Evolutionary conservation across 2,329 filamentous ascomycete genomes (phyloP).

Genomic region (Cercospora zeina): DNA sequence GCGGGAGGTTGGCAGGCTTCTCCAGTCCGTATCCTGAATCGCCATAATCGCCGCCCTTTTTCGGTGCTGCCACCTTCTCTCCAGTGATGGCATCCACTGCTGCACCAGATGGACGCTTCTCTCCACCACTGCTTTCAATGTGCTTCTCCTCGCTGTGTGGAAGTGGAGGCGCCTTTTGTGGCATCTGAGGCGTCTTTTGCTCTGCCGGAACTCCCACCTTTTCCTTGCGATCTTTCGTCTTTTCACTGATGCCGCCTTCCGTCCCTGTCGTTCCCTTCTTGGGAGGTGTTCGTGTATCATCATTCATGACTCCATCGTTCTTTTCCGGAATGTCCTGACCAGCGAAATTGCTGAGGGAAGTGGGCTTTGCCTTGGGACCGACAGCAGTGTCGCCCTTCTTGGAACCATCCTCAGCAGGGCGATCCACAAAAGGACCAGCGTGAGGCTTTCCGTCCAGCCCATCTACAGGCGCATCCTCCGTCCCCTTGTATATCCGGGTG

Average conservation of each 20-base stretch:
- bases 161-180: constrained; percentile 80
- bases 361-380: constrained; percentile 39
- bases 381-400: constrained; percentile 38
- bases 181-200: constrained; percentile 67
- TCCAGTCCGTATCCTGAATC: constrained; percentile 42
- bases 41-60: constrained; percentile 32
- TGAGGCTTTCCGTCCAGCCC: constrained; percentile 93
- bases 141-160: constrained; percentile 79
- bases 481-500: constrained; percentile 49
- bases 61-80: constrained; percentile 35
- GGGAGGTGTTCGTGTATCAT: constrained; percentile 71
- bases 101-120: constrained; percentile 38
- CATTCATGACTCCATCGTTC: constrained; percentile 87
- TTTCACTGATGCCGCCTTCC: constrained; percentile 84
- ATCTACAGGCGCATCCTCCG: constrained; percentile 85
- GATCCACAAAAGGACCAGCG: constrained; percentile 74
- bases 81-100: constrained; percentile 38
- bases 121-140: constrained; percentile 44
- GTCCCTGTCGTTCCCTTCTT: constrained; percentile 86
- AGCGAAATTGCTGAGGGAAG: constrained; percentile 38
- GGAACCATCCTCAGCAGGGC: constrained; percentile 36
- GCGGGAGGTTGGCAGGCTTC: constrained; percentile 65
- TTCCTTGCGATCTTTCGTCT: constrained; percentile 67
- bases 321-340: constrained; percentile 52
- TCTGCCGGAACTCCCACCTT: constrained; percentile 67